These are phyloP conservation scores for Ceratobasidium sp. DNA, from an alignment of 1,284 basidiomycete genomes.

Conservation along the genomic window DNA sequence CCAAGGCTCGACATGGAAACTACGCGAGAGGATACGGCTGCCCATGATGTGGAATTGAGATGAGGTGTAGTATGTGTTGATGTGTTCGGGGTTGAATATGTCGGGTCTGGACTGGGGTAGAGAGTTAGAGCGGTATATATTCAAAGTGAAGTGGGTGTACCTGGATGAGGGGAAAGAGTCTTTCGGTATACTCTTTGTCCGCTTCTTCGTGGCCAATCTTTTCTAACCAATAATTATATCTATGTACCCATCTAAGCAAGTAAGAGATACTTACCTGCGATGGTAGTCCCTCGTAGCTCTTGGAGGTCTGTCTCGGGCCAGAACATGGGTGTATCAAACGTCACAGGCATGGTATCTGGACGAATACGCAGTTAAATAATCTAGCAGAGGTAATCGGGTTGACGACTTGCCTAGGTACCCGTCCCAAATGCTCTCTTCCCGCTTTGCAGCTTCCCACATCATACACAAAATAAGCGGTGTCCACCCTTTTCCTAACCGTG, in stretches of 20 bases:
- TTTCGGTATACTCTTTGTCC: constrained; percentile 73
- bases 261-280: constrained; percentile 69
- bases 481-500: constrained; percentile 76
- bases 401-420: constrained; percentile 67
- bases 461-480: constrained; percentile 86
- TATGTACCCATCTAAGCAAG: constrained; percentile 9
- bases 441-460: constrained; percentile 87
- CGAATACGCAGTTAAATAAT: constrained; percentile 2
- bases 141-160: constrained; percentile 54
- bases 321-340: constrained; percentile 94
- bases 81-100: constrained; percentile 65
- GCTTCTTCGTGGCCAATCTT: constrained; percentile 89
- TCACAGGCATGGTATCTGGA: constrained; percentile 62
- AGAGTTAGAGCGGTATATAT: constrained; percentile 15
- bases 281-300: constrained; percentile 83
- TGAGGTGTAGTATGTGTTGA: constrained; percentile 68
- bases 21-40: constrained; percentile 89
- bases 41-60: constrained; percentile 89
- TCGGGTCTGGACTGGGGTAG: constrained; percentile 67
- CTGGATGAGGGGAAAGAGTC: constrained; percentile 68
- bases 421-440: constrained; percentile 66
- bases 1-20: constrained; percentile 78
- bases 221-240: constrained; percentile 57
- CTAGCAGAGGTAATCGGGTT: background rate
- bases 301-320: constrained; percentile 78